These are phyloP conservation scores for Fusarium sp. DNA, from an alignment of 2,329 filamentous ascomycete species.

Conservation along the genomic window DNA sequence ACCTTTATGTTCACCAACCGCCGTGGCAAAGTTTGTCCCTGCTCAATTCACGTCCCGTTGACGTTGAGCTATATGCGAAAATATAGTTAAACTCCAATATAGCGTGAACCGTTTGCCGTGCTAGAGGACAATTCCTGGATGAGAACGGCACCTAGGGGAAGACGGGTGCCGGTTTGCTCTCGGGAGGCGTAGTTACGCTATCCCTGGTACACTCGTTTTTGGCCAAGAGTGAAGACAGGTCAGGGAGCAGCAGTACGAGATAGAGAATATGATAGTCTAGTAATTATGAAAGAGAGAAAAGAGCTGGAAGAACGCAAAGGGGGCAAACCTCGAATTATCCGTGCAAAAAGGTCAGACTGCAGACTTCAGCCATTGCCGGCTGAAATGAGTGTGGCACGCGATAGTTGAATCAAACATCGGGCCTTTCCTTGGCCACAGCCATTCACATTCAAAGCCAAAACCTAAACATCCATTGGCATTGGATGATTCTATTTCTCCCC, in stretches of 20 bases:
- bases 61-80: neutral
- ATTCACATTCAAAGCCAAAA: slow-evolving; percentile 10
- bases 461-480: slow-evolving; percentile 3
- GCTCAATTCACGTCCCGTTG: neutral
- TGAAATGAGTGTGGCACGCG: slow-evolving; percentile 22
- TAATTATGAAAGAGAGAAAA: slow-evolving; percentile 1
- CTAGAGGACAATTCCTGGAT: slow-evolving; percentile 5
- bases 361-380: neutral
- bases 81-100: neutral
- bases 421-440: slow-evolving; percentile 16
- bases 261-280: neutral
- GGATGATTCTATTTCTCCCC: neutral
- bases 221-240: neutral
- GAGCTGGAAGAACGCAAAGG: neutral
- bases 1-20: neutral
- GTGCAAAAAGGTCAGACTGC: neutral
- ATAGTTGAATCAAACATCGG: slow-evolving; percentile 21
- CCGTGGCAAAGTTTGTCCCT: neutral
- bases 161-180: slow-evolving; percentile 35
- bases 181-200: slow-evolving; percentile 34
- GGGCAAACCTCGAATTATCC: neutral
- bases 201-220: slow-evolving; percentile 20
- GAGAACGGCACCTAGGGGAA: slow-evolving; percentile 24
- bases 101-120: slow-evolving; percentile 9
- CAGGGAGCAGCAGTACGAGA: neutral